Evolutionary conservation across 2,329 filamentous ascomycete genomes (phyloP).

Genomic region (Trichoderma sp.): DNA sequence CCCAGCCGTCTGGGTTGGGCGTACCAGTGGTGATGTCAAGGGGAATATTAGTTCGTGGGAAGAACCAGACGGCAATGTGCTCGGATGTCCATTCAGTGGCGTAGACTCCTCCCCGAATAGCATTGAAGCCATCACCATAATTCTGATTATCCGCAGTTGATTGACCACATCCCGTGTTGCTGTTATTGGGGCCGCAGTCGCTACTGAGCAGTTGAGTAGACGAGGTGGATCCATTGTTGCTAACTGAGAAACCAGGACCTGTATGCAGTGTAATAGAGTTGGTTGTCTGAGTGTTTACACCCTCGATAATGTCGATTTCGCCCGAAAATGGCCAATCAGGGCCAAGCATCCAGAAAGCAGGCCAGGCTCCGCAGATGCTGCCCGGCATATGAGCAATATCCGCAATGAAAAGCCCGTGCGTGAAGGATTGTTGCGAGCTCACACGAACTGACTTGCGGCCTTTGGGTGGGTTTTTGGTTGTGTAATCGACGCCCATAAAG

Average conservation of each 20-base stretch:
- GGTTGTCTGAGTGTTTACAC: slow-evolving; percentile 63
- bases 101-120: slow-evolving; percentile 67
- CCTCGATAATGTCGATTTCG: slow-evolving; percentile 81
- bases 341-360: slow-evolving; percentile 70
- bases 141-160: slow-evolving; percentile 51
- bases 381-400: slow-evolving; percentile 78
- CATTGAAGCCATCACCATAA: slow-evolving; percentile 73
- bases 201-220: slow-evolving; percentile 47
- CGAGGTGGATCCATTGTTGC: slow-evolving; percentile 48
- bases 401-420: slow-evolving; percentile 68
- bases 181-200: slow-evolving; percentile 59
- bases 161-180: slow-evolving; percentile 62
- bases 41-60: slow-evolving; percentile 66
- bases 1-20: slow-evolving; percentile 71
- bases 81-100: slow-evolving; percentile 74
- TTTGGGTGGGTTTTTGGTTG: slow-evolving; percentile 52
- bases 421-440: slow-evolving; percentile 65
- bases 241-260: slow-evolving; percentile 57
- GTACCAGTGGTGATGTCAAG: slow-evolving; percentile 58
- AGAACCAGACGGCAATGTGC: slow-evolving; percentile 80
- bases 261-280: slow-evolving; percentile 72
- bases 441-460: slow-evolving; percentile 74
- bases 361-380: slow-evolving; percentile 72
- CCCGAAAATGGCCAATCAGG: slow-evolving; percentile 69
- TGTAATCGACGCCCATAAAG: slow-evolving; percentile 70